Evolutionary conservation across 768 basidiomycete genomes (phyloP), one percentile per base, ranked within the genome.

Genomic region (Podaxis sp.): DNA sequence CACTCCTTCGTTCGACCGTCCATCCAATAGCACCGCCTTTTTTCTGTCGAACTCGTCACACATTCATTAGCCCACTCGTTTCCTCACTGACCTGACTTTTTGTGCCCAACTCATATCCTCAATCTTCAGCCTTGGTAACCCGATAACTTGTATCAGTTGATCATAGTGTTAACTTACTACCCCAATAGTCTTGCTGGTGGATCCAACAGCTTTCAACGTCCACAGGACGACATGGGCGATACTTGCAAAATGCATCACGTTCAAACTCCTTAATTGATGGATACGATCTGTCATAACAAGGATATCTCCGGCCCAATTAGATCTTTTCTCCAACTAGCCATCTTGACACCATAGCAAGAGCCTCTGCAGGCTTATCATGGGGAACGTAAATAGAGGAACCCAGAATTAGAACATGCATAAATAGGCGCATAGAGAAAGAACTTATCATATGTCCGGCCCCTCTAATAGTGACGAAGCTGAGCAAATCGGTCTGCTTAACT

Each of bases 351-450:
- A 92, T 85, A 51, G 79, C 76, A 51, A 86, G 73, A 9, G 86
- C 77, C 70, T 89, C 87, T 64, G 76, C 80, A 2, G 90, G 89
- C 68, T 87, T 88, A 70, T 88, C 87, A 77, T 84, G 81, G 33
- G 87, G 87, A 64, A 88, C 87, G 79, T 87, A 71, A 67, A 71
- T 64, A n/a, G 51, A 61, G 22, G 3, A 61, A 68, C 52, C 49
- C 28, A 68, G 62, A 66, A 66, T 72, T 56, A 69, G 65, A 33
- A 61, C 19, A 38, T 40, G 13, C 49, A 51, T 33, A 19, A 11
- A 15, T 24, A 22, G 19, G 3, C 33, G n/a, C 59, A 57, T 65
- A 55, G 51, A 65, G 63, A 67, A 49, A 44, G 26, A 17, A 82
- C 80, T 79, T 67, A 84, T 82, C 83, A 85, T 83, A 80, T 85